These are phyloP conservation scores for Suhomyces prunicola DNA, from an alignment of 805 yeast genomes.

Conservation along the genomic window DNA sequence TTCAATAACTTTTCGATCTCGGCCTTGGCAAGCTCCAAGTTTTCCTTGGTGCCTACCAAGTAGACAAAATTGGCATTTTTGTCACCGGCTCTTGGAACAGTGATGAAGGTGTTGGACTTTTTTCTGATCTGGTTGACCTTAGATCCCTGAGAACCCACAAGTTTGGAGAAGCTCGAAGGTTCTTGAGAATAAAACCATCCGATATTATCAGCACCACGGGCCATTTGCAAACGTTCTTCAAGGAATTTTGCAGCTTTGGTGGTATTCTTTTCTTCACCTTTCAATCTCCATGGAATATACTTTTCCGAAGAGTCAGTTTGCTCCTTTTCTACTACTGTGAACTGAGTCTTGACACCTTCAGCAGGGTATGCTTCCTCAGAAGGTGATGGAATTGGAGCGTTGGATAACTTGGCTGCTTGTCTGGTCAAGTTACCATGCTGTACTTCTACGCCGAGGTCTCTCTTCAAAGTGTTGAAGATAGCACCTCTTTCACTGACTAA, in stretches of 20 bases:
- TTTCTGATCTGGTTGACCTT: constrained; percentile 60
- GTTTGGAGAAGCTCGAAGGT: constrained; percentile 51
- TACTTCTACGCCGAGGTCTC: constrained; percentile 54
- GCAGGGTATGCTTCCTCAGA: constrained; percentile 46
- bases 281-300: constrained; percentile 64
- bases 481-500: constrained; percentile 68
- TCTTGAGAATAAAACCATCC: constrained; percentile 65
- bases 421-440: constrained; percentile 52
- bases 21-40: constrained; percentile 37
- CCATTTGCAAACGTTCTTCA: constrained; percentile 46
- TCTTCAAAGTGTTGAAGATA: constrained; percentile 51
- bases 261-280: constrained; percentile 49
- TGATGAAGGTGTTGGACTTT: constrained; percentile 54
- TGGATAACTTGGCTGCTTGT: constrained; percentile 50
- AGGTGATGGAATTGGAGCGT: constrained; percentile 41
- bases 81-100: constrained; percentile 60
- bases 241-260: constrained; percentile 52
- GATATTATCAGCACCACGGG: constrained; percentile 42
- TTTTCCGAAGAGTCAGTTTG: constrained; percentile 21
- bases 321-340: constrained; percentile 42
- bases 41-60: constrained; percentile 57
- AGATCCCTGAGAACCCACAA: constrained; percentile 77
- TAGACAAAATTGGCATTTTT: constrained; percentile 51
- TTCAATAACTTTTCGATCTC: constrained; percentile 10
- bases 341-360: constrained; percentile 38